Evolutionary conservation across 164 flowering plant genomes (phyloP), one percentile per base, ranked within the genome.

Genomic region (Stephania japonica): DNA sequence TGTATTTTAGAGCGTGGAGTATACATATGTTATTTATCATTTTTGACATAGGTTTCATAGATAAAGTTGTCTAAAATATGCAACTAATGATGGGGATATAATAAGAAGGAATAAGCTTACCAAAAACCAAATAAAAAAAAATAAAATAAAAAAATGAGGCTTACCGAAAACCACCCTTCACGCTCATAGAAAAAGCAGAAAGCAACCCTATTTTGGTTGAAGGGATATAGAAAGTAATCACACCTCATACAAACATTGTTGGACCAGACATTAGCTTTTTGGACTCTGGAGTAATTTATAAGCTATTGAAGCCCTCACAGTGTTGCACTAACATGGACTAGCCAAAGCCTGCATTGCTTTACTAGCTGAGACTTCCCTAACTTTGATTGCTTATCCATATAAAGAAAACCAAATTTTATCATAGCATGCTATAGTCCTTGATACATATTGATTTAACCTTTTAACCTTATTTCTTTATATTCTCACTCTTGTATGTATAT

Each of bases 161-260:
- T 47, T 47, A 16, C 53, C 53, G 3, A 56, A 56, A 56, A 56
- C 62, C 62, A 56, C 4, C 62, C 62, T 56, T 16, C 62, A 19
- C 62, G 62, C 62, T 18, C 62, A 16, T 56, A 56, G 12, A 38
- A 42, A 68, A 68, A 42, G 24, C 70, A 68, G 53, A 32, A 68
- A 42, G 27, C 10, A 42, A 19, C 70, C 43, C n/a, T 12, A 12
- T 21, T 16, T 67, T 67, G 44, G 42, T 25, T 68, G 70, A 68
- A 42, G 41, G 69, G 44, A 68, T 23, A 42, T n/a, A 44, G 70
- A 42, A 68, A 42, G 70, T 41, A 42, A 42, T 68, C 12, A 42
- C 53, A 42, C 23, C 25, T 47, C 62, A 56, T 19, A n/a, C n/a
- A 56, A 56, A 47, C 18, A 56, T 56, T 56, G 62, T 56, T 56